These are phyloP conservation scores for Ceratobasidium papillatum DNA, from an alignment of 1,284 basidiomycete genomes.

Conservation along the genomic window DNA sequence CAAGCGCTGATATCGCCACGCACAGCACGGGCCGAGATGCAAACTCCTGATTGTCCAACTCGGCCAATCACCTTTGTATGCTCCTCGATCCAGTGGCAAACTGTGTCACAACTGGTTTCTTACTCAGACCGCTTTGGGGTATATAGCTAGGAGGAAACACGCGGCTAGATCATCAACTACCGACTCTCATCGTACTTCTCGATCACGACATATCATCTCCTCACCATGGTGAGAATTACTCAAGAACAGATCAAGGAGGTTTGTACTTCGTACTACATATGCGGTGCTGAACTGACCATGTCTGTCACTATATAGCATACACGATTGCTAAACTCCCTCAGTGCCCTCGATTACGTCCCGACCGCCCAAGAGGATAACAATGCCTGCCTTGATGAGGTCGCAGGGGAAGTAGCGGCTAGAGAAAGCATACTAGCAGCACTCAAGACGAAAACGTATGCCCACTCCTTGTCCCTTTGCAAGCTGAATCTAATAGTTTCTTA, in stretches of 20 bases:
- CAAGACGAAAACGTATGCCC: conserved; percentile 17
- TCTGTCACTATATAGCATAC: conserved; percentile 9
- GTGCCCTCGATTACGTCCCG: conserved; percentile 28
- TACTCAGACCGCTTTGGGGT: neutral
- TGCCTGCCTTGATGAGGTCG: conserved; percentile 10
- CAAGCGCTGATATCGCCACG: neutral
- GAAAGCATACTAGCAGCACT: neutral
- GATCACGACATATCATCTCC: neutral
- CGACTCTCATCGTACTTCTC: neutral
- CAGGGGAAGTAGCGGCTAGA: neutral
- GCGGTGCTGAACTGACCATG: neutral
- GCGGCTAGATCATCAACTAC: neutral
- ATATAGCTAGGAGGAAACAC: neutral
- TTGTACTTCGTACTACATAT: neutral
- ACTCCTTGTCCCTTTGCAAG: no score
- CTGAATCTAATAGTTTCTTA: neutral
- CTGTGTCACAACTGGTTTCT: neutral
- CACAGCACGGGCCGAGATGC: no score
- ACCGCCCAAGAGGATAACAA: conserved; percentile 26
- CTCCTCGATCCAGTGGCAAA: neutral
- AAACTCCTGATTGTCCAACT: neutral
- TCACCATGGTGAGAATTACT: conserved; percentile 1
- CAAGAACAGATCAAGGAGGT: conserved; percentile 23
- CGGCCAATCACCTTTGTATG: neutral
- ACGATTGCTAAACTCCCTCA: conserved; percentile 16